These are phyloP conservation scores for Bruguiera sexangula DNA, from an alignment of 345 rosid genomes.

Conservation along the genomic window DNA sequence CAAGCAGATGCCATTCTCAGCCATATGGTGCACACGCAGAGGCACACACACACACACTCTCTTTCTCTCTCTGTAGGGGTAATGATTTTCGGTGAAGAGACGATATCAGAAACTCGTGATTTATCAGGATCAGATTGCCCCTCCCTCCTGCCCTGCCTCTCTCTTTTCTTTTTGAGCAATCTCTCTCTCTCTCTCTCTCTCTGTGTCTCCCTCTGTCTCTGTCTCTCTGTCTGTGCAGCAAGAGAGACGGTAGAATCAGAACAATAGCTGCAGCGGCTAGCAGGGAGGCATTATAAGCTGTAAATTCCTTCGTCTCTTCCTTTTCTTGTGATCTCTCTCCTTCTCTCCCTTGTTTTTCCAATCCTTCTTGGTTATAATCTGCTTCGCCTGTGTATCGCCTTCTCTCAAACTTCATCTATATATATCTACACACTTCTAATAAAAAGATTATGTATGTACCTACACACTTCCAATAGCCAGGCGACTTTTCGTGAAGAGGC, in stretches of 20 bases:
- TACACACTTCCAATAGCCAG: background rate
- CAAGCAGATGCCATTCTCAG: too few relatives aligned
- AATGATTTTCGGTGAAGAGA: conserved; percentile 36
- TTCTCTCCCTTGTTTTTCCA: background rate
- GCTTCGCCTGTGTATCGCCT: background rate
- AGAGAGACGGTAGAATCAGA: conserved; percentile 13
- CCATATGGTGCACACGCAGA: background rate
- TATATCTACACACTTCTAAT: conserved; percentile 13
- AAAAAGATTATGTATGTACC: background rate
- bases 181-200: background rate
- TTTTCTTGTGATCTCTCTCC: conserved; percentile 40
- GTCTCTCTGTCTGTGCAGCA: conserved; percentile 3
- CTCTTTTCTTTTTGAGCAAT: background rate
- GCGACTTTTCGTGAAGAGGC: background rate
- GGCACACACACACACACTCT: background rate
- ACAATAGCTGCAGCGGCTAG: conserved; percentile 19
- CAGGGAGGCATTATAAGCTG: conserved; percentile 20
- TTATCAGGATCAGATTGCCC: conserved; percentile 8
- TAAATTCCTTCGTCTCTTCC: conserved; percentile 32
- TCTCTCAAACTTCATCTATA: background rate
- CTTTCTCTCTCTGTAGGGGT: conserved; percentile 14
- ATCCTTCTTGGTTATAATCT: background rate
- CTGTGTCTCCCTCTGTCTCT: background rate
- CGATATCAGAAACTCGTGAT: conserved; percentile 47
- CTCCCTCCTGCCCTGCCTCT: background rate